Conservation (phyloP, 768 basidiomycete genomes). For the Boletus subparvulus region DNA sequence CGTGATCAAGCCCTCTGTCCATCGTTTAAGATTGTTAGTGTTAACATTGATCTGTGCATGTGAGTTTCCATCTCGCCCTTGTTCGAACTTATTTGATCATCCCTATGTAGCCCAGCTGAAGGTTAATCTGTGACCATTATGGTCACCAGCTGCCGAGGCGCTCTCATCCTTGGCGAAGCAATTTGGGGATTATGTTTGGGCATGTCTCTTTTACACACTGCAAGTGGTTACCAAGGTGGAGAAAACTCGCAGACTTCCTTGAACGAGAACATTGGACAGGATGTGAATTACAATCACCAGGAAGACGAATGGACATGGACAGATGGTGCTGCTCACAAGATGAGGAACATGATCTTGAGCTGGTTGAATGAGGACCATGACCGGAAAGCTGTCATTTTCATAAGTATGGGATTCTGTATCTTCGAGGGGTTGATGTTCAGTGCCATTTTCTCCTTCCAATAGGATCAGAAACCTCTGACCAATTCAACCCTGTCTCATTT, state of each 20-base stretch:
- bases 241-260: conserved; percentile 16
- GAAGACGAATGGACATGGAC: conserved; percentile 74
- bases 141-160: conserved; percentile 76
- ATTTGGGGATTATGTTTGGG: conserved; percentile 74
- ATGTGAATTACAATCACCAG: conserved; percentile 36
- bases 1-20: too few relatives aligned
- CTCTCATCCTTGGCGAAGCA: conserved; percentile 50
- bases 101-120: conserved; percentile 75
- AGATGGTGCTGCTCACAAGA: too few relatives aligned
- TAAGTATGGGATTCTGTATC: conserved; percentile 18
- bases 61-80: conserved; percentile 31
- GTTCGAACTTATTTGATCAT: background rate
- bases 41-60: conserved; percentile 45
- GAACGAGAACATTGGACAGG: conserved; percentile 20
- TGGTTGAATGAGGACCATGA: conserved; percentile 37
- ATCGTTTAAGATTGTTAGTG: too few relatives aligned
- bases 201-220: conserved; percentile 62
- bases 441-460: background rate
- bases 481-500: conserved; percentile 74
- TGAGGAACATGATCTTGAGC: conserved; percentile 46
- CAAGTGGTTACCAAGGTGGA: conserved; percentile 29
- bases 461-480: conserved; percentile 47
- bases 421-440: background rate
- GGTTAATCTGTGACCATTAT: conserved; percentile 88
- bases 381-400: conserved; percentile 33